Evolutionary conservation across 108 stramenopile species (phyloP), one percentile per base, ranked within the genome.

Genomic region (Cyclotella baltica): DNA sequence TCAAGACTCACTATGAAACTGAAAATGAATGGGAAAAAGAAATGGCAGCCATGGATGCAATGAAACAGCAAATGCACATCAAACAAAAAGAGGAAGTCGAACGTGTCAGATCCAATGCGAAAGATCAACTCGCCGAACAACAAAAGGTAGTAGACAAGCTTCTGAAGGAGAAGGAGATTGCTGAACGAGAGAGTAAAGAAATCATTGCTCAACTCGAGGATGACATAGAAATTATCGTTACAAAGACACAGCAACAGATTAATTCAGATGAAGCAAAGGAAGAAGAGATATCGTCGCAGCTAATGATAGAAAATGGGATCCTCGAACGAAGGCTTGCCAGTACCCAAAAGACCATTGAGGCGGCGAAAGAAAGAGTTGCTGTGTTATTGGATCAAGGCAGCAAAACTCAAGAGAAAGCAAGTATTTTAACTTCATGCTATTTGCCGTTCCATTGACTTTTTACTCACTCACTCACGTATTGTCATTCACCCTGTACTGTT

Each of bases 131-230:
- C 9, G 5, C 58, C 9, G 30, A 61, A 28, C 58, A 61, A 61
- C 10, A 15, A 33, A 31, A 61, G 6, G 31, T 61, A 11, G 9
- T 5, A 31, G 6, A 61, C 30, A 5, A 61, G 28, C 18, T 61
- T 30, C 18, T 28, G 8, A 31, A 30, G 5, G 6, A 61, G 6
- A 61, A 61, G 31, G 4, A 10, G 4, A 61, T 30, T 61, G 3
- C 18, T 8, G 29, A 61, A 31, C 25, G 58, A 30, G 58, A 61
- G 58, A 30, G 58, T 30, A 33, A 30, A 18, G 58, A 61, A 61
- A 61, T 28, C 6, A 61, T 61, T 61, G 25, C 11, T 9, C 58
- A 61, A 30, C 30, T 61, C 6, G 13, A 16, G 8, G 58, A 61
- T 5, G 58, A 61, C 6, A 18, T 61, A 15, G 19, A 30, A 10